Base-by-base conservation (phyloP, 2,329 filamentous ascomycete genomes). In the Aspergillus persii region DNA sequence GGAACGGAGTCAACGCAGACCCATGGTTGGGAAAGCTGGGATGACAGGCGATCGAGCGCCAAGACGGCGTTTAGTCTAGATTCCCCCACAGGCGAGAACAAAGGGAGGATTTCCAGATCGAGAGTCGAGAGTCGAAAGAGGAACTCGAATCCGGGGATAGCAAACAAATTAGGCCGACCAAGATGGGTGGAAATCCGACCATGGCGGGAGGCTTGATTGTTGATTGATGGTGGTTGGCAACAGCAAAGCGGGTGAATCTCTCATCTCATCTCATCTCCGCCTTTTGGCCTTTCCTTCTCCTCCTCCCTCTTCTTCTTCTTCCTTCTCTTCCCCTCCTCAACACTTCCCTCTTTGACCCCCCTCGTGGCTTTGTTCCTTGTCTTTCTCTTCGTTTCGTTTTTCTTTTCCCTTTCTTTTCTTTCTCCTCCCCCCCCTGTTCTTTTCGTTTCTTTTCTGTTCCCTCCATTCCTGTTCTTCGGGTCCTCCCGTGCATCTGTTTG, bases 401-500 rank as follows among this genome's bases (percentile, higher is more conserved):
- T 15, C 4, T 26, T 47, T 15, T 23, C 6, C 4, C 2, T 8
- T 29, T 31, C 7, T 54, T 46, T 44, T 48, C 36, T 9, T 7
- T 53, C 12, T 27, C 11, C 23, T 57, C 4, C 4, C 12, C 36
- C 36, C n/a, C 12, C 12, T 41, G 36, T 59, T 29, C 15, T 41
- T n/a, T n/a, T n/a, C n/a, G 3, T 6, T n/a, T 41, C n/a, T 36
- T 12, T n/a, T 31, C 48, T 44, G 8, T 33, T 3, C 9, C 31
- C 33, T 29, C 39, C 29, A 7, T 30, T 54, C 26, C 18, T 46
- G 29, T 39, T 47, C 63, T 59, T 65, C 63, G 60, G 60, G 61
- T 68, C 61, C 54, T 61, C 56, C 54, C 54, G 57, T 61, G 61
- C 61, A 62, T 47, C 33, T 33, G 44, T 56, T 56, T 56, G 36